A percentile compares a stretch with the other conserved stretches of the same genome.
phyloP scores from a whole-genome alignment of 2,329 filamentous ascomycete genomes.

The Talaromyces sp. region DNA sequence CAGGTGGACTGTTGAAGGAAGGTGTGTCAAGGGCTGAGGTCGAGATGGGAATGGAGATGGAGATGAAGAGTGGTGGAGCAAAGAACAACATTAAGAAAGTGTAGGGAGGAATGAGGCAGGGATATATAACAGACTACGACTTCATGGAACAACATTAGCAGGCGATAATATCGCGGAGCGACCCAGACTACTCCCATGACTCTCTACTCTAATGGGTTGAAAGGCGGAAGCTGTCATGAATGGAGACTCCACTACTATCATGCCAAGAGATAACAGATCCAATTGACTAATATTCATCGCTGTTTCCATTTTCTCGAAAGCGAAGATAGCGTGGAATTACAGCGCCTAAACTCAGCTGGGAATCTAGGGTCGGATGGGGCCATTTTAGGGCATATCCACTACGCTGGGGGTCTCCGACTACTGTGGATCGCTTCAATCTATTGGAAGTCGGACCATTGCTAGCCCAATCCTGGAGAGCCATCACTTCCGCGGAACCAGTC shows the following conservation, averaged over 20 bases:
- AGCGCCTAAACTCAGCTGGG: background rate
- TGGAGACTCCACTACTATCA: background rate
- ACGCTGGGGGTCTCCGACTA: constrained; percentile 10
- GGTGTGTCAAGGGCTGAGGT: background rate
- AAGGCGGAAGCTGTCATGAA: background rate
- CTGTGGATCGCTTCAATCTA: background rate
- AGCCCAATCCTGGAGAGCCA: background rate
- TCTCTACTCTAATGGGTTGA: background rate
- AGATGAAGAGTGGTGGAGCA: background rate
- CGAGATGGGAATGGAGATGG: background rate
- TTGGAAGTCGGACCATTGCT: constrained; percentile 6
- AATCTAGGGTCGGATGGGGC: constrained; percentile 5
- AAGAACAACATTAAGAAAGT: background rate
- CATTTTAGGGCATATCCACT: background rate
- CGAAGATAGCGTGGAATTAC: constrained; percentile 11
- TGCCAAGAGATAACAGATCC: constrained; percentile 19
- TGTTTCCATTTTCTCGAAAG: constrained; percentile 14
- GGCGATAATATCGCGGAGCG: constrained; percentile 9
- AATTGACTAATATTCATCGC: constrained; percentile 8
- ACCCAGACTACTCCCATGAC: background rate
- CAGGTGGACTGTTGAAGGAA: constrained; percentile 9
- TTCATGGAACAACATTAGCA: background rate
- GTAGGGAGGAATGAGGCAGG: background rate
- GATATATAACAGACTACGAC: background rate
- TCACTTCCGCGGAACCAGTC: constrained; percentile 6